phyloP scores from a whole-genome alignment of 2,329 filamentous ascomycete genomes.

The Metarhizium album region DNA sequence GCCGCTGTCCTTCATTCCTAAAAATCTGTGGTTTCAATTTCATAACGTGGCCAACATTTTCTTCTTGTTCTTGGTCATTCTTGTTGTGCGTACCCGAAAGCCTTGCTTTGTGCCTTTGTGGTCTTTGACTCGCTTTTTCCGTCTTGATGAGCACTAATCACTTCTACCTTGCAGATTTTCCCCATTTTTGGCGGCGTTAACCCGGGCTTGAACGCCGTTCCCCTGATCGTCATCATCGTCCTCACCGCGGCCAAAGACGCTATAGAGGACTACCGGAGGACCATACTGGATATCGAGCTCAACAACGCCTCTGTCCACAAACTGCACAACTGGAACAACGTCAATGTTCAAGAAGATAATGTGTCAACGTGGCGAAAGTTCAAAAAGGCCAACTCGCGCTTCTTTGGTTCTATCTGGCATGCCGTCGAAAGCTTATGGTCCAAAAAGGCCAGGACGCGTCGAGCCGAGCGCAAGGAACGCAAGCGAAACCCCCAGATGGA shows the following conservation, averaged over 20 bases:
- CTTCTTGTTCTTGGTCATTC: constrained; percentile 91
- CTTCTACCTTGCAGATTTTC: constrained; percentile 59
- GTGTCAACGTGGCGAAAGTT: constrained; percentile 76
- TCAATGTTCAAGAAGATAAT: constrained; percentile 82
- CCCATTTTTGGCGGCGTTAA: constrained; percentile 90
- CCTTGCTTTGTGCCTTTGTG: not conserved
- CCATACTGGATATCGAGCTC: constrained; percentile 79
- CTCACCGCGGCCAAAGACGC: constrained; percentile 91
- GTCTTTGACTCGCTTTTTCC: not conserved
- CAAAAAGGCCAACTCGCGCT: constrained; percentile 75
- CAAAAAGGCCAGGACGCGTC: constrained; percentile 38
- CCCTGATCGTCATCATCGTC: constrained; percentile 81
- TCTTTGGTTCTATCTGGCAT: constrained; percentile 43
- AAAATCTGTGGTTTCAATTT: constrained; percentile 96
- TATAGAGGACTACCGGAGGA: constrained; percentile 89
- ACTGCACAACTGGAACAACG: constrained; percentile 79
- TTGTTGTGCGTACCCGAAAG: constrained; percentile 56
- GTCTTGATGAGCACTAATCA: not conserved
- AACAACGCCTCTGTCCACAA: constrained; percentile 95
- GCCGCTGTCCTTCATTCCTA: constrained; percentile 85
- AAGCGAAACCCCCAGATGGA: constrained; percentile 14
- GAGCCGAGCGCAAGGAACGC: constrained; percentile 33
- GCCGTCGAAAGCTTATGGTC: constrained; percentile 36
- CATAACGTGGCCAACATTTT: constrained; percentile 98
- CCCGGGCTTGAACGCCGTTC: constrained; percentile 80